Conservation (phyloP, 208 protist species). For the Dictyostelium gargantuum region DNA sequence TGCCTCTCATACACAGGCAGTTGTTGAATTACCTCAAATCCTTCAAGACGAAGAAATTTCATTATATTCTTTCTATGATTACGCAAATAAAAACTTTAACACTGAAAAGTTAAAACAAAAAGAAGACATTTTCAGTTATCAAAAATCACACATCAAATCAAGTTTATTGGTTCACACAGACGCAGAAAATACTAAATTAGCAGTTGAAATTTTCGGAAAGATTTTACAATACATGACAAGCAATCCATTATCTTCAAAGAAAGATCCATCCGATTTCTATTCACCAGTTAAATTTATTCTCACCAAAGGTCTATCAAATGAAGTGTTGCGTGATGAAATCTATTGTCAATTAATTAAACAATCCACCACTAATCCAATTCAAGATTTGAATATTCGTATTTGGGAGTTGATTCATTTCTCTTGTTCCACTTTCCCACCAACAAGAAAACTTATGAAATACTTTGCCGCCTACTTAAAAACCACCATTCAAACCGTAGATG, state of each 20-base stretch:
- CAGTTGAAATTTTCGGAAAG: conserved; percentile 12
- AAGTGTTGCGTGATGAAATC: conserved; percentile 62
- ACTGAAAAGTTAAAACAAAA: conserved; percentile 34
- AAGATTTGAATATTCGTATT: conserved; percentile 4
- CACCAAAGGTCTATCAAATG: conserved; percentile 17
- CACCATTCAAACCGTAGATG: not conserved
- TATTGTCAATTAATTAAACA: conserved; percentile 67
- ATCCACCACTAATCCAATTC: conserved; percentile 24
- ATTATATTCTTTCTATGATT: conserved; percentile 50
- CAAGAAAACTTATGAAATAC: conserved; percentile 12
- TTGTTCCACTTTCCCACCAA: conserved; percentile 19
- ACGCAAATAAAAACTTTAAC: conserved; percentile 57
- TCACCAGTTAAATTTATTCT: conserved; percentile 57
- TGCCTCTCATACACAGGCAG: not conserved
- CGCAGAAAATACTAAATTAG: not conserved
- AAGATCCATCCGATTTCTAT: conserved; percentile 27
- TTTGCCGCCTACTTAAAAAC: conserved; percentile 10
- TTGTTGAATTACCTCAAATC: not conserved
- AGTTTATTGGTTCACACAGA: not conserved
- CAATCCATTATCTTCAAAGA: not conserved
- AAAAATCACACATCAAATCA: conserved; percentile 40
- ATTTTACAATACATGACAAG: conserved; percentile 3
- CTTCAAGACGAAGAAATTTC: conserved; percentile 52
- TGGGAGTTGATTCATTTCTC: conserved; percentile 59
- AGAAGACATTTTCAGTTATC: conserved; percentile 43